Conservation (phyloP, 345 rosid genomes). For the Camelina sativa region DNA sequence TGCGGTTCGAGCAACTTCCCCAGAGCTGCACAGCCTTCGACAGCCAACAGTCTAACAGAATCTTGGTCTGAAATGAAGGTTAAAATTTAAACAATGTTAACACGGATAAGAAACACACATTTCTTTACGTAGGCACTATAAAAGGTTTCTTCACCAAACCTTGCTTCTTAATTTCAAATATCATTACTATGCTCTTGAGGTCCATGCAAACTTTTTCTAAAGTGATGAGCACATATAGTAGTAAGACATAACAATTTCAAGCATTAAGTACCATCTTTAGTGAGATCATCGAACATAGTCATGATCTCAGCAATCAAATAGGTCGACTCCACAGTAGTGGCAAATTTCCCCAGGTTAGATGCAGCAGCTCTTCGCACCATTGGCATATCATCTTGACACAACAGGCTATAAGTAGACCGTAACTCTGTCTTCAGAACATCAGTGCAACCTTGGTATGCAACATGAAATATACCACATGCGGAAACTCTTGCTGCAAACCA, state of each 20-base stretch:
- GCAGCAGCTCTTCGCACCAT: conserved; percentile 99
- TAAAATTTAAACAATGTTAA: conserved; percentile 4
- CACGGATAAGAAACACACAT: neutral
- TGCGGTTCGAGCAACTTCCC: conserved; percentile 79
- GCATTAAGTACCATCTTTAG: conserved; percentile 78
- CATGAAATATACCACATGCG: conserved; percentile 85
- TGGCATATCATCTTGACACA: conserved; percentile 98
- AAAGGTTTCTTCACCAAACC: neutral
- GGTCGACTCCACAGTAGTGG: conserved; percentile 82
- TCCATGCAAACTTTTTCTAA: conserved; percentile 11
- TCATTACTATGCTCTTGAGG: neutral
- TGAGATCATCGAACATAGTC: conserved; percentile 87
- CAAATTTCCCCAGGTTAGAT: conserved; percentile 90
- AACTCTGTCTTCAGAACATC: conserved; percentile 79
- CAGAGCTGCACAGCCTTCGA: conserved; percentile 79
- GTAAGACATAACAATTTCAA: neutral
- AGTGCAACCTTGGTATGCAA: conserved; percentile 84
- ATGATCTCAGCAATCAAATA: conserved; percentile 83
- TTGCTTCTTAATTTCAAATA: conserved; percentile 4
- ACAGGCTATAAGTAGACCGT: conserved; percentile 67
- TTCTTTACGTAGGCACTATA: conserved; percentile 11
- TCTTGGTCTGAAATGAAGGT: conserved; percentile 66
- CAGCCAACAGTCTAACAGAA: conserved; percentile 77
- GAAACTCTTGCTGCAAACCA: conserved; percentile 99
- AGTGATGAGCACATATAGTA: conserved; percentile 10